A percentile compares a stretch with the other conserved stretches of the same genome.
These are phyloP conservation scores for Yamadazyma pseudoaaseri DNA, from an alignment of 1,139 yeast genomes.

Conservation along the genomic window DNA sequence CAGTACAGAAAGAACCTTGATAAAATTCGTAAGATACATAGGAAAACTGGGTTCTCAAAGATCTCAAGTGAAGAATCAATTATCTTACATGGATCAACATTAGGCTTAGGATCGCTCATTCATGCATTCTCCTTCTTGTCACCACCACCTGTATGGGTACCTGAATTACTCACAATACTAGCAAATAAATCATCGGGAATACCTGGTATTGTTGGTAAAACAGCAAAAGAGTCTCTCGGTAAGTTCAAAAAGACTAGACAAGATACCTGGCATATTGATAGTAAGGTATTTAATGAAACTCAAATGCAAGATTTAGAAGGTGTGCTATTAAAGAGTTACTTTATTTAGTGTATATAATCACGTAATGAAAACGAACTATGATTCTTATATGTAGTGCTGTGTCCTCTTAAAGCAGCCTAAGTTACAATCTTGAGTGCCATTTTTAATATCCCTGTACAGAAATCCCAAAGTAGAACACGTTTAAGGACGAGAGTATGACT, in stretches of 20 bases:
- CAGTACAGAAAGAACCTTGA: conserved; percentile 31
- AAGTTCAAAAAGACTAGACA: conserved; percentile 90
- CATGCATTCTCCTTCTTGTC: conserved; percentile 89
- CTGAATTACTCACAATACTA: conserved; percentile 64
- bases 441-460: too few relatives aligned
- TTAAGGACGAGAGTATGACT: too few relatives aligned
- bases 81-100: conserved; percentile 77
- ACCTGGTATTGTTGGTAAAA: conserved; percentile 76
- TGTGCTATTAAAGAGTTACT: conserved; percentile 89
- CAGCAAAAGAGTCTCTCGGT: conserved; percentile 81
- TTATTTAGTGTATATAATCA: too few relatives aligned
- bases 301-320: conserved; percentile 94
- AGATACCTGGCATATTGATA: conserved; percentile 95
- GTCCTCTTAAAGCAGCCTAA: too few relatives aligned
- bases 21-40: conserved; percentile 28
- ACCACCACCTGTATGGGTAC: conserved; percentile 93
- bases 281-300: conserved; percentile 68
- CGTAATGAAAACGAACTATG: too few relatives aligned
- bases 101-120: conserved; percentile 86
- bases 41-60: conserved; percentile 29
- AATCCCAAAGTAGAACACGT: too few relatives aligned
- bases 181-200: conserved; percentile 69
- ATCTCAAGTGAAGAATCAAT: conserved; percentile 42
- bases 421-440: too few relatives aligned
- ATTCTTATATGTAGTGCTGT: too few relatives aligned